These are phyloP conservation scores for Agaricales sp. DNA, from an alignment of 1,284 basidiomycete species.

Conservation along the genomic window DNA sequence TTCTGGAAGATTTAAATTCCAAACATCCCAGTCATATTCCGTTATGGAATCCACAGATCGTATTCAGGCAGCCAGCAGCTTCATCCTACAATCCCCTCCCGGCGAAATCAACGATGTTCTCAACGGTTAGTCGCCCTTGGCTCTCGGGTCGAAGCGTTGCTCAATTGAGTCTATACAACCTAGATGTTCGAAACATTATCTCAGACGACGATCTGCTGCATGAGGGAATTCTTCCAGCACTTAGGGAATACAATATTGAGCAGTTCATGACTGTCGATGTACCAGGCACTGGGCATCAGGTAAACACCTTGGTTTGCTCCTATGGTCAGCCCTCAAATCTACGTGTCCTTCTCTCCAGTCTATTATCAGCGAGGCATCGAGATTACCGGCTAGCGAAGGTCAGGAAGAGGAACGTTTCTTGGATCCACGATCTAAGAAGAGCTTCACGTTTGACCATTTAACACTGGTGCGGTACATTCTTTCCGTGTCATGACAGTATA, in stretches of 20 bases:
- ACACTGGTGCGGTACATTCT: constrained; percentile 43
- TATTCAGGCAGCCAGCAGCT: constrained; percentile 61
- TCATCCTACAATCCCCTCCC: constrained; percentile 84
- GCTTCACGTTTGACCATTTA: constrained; percentile 77
- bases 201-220: constrained; percentile 77
- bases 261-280: constrained; percentile 83
- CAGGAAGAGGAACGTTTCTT: constrained; percentile 60
- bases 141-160: too few species aligned
- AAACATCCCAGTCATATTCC: too few species aligned
- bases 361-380: constrained; percentile 65
- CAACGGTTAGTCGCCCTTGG: constrained; percentile 53
- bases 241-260: constrained; percentile 75
- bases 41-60: constrained; percentile 51
- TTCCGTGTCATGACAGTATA: constrained; percentile 5
- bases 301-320: constrained; percentile 17
- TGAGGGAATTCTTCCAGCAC: constrained; percentile 62
- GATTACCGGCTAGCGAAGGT: constrained; percentile 26
- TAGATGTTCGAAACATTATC: constrained; percentile 85
- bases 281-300: constrained; percentile 63
- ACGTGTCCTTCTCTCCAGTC: constrained; percentile 32
- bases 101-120: constrained; percentile 95
- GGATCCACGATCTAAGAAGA: constrained; percentile 70
- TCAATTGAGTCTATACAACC: constrained; percentile 10
- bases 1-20: too few species aligned
- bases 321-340: constrained; percentile 6